Conservation (phyloP, 768 basidiomycete genomes). For the Leccinellum albellum region DNA sequence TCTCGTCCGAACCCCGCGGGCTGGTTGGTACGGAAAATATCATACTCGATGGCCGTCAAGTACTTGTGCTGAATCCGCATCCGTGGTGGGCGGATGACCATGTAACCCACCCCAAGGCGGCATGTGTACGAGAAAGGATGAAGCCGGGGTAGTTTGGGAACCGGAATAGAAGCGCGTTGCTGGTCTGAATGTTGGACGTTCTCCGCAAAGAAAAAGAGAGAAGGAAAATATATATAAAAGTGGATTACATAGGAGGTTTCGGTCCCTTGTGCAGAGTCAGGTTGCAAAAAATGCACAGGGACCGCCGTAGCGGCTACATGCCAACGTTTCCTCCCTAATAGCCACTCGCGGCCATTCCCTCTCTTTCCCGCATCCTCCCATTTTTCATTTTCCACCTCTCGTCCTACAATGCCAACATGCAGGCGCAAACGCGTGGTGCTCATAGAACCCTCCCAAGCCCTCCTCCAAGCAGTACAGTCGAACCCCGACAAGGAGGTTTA, state of each 20-base stretch:
- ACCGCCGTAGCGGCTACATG: slow-evolving; percentile 35
- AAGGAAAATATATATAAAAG: slow-evolving; percentile 6
- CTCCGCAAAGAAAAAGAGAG: not conserved
- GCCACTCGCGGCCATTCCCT: slow-evolving; percentile 55
- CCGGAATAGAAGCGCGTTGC: slow-evolving; percentile 6
- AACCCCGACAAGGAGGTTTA: slow-evolving; percentile 77
- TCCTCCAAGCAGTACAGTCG: slow-evolving; percentile 60
- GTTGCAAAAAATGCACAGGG: slow-evolving; percentile 29
- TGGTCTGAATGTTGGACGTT: slow-evolving; percentile 2
- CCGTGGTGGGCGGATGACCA: slow-evolving; percentile 4
- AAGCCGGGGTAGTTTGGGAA: not conserved
- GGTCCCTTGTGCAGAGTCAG: slow-evolving; percentile 24
- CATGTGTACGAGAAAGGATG: not conserved
- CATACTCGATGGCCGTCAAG: not conserved
- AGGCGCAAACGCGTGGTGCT: slow-evolving; percentile 88
- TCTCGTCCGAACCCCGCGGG: slow-evolving; percentile 2
- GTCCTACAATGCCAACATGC: slow-evolving; percentile 74
- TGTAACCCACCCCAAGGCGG: not conserved
- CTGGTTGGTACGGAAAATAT: not conserved
- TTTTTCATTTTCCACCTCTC: slow-evolving; percentile 42
- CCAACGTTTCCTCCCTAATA: slow-evolving; percentile 52
- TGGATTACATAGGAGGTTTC: slow-evolving; percentile 16
- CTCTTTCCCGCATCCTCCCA: slow-evolving; percentile 54
- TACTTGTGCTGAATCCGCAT: slow-evolving; percentile 8
- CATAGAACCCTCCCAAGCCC: slow-evolving; percentile 71